Evolutionary conservation across 495 filamentous ascomycete genomes (phyloP).

Genomic region (Penicillium antarcticum): DNA sequence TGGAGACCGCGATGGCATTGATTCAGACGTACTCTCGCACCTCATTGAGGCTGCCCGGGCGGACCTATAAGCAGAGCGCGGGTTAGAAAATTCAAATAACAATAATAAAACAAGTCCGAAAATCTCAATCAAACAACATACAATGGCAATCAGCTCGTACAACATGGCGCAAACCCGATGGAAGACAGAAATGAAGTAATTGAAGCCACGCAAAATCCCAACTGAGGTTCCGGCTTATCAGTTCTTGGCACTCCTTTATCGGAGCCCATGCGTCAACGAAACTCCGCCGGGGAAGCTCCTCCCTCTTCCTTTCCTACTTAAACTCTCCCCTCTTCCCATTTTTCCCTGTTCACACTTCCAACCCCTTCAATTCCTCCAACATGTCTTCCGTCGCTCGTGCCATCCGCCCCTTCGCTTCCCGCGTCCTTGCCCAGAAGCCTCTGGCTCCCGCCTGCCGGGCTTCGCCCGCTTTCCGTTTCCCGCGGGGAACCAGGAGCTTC

Average conservation of each 20-base stretch:
- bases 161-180: constrained; percentile 59
- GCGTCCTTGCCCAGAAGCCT: constrained; percentile 44
- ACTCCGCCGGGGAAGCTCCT: constrained; percentile 28
- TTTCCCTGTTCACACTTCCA: constrained; percentile 19
- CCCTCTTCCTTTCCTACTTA: constrained; percentile 24
- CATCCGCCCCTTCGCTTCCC: constrained; percentile 42
- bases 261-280: constrained; percentile 11
- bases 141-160: constrained; percentile 95
- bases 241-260: constrained; percentile 18
- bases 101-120: background rate
- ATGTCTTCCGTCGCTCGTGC: constrained; percentile 41
- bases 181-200: background rate
- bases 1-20: background rate
- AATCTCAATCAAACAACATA: constrained; percentile 44
- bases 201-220: constrained; percentile 23
- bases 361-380: constrained; percentile 15
- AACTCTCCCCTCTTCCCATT: constrained; percentile 24
- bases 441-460: constrained; percentile 31
- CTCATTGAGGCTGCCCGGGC: constrained; percentile 79
- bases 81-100: constrained; percentile 2
- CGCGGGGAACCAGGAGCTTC: constrained; percentile 51
- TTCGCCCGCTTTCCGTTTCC: constrained; percentile 46
- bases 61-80: constrained; percentile 59
- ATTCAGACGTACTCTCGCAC: constrained; percentile 80
- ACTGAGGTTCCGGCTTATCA: constrained; percentile 13